phyloP scores from a whole-genome alignment of 305 asterid species.

The Ilex paraguariensis region DNA sequence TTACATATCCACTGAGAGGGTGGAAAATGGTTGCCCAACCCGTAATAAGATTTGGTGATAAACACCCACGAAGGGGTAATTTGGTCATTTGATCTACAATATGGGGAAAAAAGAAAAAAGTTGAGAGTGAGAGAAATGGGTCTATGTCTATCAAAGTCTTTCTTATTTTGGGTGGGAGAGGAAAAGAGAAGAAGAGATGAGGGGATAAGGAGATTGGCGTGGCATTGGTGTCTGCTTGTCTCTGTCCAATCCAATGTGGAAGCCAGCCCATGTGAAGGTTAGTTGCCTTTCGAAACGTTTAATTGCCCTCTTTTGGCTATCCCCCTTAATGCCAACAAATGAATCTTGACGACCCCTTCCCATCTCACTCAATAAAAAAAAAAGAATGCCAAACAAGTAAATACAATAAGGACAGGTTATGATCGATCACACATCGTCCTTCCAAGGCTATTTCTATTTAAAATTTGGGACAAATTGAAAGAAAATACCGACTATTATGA shows the following conservation, averaged over 20 bases:
- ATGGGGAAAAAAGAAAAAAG: no score
- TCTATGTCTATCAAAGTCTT: constrained; percentile 2
- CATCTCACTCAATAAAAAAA: not conserved
- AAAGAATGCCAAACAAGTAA: no score
- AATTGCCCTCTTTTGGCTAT: not conserved
- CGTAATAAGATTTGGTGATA: no score
- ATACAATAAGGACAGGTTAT: no score
- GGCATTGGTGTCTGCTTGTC: constrained; percentile 22
- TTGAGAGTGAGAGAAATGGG: constrained; percentile 3
- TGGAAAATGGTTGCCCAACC: no score
- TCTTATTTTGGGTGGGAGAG: constrained; percentile 1
- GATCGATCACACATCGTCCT: no score
- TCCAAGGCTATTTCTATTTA: no score
- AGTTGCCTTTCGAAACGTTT: not conserved
- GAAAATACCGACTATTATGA: no score
- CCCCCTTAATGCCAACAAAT: constrained; percentile 4
- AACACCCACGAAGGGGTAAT: no score
- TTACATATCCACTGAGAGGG: no score
- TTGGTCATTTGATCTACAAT: no score
- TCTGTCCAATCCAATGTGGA: constrained; percentile 16
- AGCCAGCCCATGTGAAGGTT: constrained; percentile 13
- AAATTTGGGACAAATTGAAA: no score
- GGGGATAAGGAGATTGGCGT: constrained; percentile 30
- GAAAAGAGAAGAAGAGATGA: constrained; percentile 10
- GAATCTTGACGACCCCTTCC: constrained; percentile 3